A percentile compares a stretch with the other conserved stretches of the same genome.
These are phyloP conservation scores for Capsicum pubescens DNA, from an alignment of 257 asterid species.

Conservation along the genomic window DNA sequence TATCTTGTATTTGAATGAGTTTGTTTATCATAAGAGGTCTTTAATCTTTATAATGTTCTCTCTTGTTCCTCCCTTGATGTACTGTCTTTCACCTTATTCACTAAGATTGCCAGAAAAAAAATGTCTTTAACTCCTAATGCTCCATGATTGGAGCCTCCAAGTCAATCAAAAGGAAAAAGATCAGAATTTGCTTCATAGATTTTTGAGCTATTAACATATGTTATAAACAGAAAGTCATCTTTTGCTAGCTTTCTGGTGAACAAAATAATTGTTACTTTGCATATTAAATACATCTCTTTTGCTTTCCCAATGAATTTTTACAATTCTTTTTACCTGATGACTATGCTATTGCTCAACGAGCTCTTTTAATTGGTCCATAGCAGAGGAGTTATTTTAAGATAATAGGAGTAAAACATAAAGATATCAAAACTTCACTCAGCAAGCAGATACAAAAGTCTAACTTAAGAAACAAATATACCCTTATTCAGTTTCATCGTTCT, in stretches of 20 bases:
- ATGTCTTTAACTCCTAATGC: background rate
- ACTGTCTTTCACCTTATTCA: constrained; percentile 1
- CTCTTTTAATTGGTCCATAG: background rate
- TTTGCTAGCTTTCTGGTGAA: background rate
- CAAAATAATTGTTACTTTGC: constrained; percentile 15
- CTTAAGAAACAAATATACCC: background rate
- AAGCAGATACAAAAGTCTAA: background rate
- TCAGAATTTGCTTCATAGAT: background rate
- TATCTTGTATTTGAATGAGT: background rate
- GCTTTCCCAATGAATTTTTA: background rate
- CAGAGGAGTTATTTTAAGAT: background rate
- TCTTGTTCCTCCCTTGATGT: constrained; percentile 8
- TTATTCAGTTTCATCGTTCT: background rate
- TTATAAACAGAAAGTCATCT: background rate
- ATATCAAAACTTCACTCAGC: background rate
- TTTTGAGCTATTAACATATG: background rate
- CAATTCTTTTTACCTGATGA: background rate
- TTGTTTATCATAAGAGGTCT: background rate
- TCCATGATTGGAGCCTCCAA: background rate
- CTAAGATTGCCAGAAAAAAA: background rate
- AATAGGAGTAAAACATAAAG: constrained; percentile 1
- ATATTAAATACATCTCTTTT: background rate
- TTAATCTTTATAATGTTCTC: background rate
- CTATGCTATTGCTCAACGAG: background rate
- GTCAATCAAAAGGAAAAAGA: constrained; percentile 11